Conservation (phyloP, 1,284 basidiomycete species). For the Puccinia polysora region DNA sequence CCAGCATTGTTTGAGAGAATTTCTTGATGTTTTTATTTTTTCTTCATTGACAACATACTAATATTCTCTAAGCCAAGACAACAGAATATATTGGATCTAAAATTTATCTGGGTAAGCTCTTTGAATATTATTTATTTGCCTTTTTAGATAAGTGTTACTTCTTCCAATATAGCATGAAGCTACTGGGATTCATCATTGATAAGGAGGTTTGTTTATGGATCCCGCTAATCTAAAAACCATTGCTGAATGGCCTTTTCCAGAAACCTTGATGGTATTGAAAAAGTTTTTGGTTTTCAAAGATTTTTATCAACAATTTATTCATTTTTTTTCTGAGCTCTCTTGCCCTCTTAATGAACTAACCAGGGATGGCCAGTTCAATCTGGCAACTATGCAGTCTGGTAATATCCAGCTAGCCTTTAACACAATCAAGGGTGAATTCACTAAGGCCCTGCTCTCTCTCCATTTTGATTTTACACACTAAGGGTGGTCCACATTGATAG, state of each 20-base stretch:
- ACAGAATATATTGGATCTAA: background rate
- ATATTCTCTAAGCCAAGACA: conserved; percentile 51
- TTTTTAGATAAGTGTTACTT: conserved; percentile 12
- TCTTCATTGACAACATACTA: conserved; percentile 54
- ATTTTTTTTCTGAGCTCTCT: background rate
- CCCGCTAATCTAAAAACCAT: background rate
- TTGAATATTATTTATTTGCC: background rate
- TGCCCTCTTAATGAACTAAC: background rate
- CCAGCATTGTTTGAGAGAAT: conserved; percentile 46
- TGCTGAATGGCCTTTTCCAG: background rate
- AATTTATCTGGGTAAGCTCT: background rate
- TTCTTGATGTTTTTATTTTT: conserved; percentile 50
- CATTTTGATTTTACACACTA: conserved; percentile 23
- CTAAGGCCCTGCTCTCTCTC: background rate
- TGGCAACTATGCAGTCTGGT: background rate
- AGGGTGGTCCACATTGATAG: conserved; percentile 19
- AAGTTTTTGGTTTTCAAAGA: conserved; percentile 1
- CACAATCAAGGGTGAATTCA: background rate
- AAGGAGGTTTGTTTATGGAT: background rate
- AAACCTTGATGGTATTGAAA: background rate
- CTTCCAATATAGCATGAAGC: background rate
- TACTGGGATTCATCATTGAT: conserved; percentile 6
- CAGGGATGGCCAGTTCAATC: background rate
- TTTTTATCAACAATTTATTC: conserved; percentile 16
- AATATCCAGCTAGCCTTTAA: background rate